Base-by-base conservation (phyloP, 352 stramenopile species). In the Hyaloperonospora arabidopsidis region DNA sequence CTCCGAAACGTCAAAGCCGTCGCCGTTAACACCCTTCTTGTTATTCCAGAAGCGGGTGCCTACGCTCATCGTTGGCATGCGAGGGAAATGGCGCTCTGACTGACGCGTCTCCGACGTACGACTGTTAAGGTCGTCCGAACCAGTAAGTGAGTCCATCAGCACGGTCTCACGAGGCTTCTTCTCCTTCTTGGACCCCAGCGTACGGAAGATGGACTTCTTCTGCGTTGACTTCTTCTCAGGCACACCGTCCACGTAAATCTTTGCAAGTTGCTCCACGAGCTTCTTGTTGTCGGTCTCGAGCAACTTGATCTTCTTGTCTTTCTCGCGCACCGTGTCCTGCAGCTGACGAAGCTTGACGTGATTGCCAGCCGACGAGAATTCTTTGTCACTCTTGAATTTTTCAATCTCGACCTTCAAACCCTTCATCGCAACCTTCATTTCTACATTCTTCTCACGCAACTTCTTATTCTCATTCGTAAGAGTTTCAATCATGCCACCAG, bases 101-200 rank as follows among this genome's bases (percentile, higher is more conserved):
- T 61, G 51, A 29, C 79, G 74, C 12, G 64, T 66, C 22, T 84
- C 74, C 28, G 81, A 84, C 14, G 70, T 84, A 45, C 67, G 61
- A 18, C 65, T 65, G 61, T 83, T 76, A 5, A 79, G 56, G 36
- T 93, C 82, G n/a, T 89, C 79, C 36, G 79, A 73, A 25, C 79
- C 74, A 1, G 82, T 93, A 1, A 93, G 65, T 47, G 82, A 93
- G 63, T 93, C 79, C 54, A 90, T 60, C 28, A 87, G 65, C 43
- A 88, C 74, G 19, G 57, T 72, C 34, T 79, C 67, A 15, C 70
- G 68, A 1, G 63, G 58, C 57, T 82, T 83, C 52, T 69, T 74
- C 43, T 88, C 80, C 61, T 90, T 91, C 74, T 93, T 93, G 5
- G 81, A 83, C 10, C 78, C 83, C n/a, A 90, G 59, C 47, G 79